These are phyloP conservation scores for Domatiomyces globalis DNA, from an alignment of 2,329 filamentous ascomycete species.

Conservation along the genomic window DNA sequence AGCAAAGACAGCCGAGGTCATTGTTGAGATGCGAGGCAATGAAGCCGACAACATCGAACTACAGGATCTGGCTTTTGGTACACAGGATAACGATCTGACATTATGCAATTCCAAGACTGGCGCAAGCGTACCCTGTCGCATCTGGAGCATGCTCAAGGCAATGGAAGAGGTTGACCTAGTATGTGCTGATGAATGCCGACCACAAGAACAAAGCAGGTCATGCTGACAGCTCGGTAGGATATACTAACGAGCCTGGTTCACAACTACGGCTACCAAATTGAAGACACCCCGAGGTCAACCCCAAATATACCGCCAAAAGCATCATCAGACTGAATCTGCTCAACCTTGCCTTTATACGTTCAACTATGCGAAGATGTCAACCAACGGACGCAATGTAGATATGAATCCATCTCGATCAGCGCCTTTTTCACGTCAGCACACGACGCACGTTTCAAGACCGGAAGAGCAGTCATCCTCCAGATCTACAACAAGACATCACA, in stretches of 20 bases:
- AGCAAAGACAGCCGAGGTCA: conserved; percentile 6
- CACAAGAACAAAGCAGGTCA: neutral
- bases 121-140: neutral
- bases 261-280: neutral
- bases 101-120: neutral
- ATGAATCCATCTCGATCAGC: no score
- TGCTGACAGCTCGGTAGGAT: neutral
- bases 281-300: no score
- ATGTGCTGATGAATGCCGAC: neutral
- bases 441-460: no score
- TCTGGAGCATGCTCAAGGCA: neutral
- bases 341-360: no score
- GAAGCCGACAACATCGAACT: neutral
- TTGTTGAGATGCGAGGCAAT: conserved; percentile 1
- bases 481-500: no score
- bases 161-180: conserved; percentile 1
- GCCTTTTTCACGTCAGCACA: no score
- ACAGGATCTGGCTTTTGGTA: neutral
- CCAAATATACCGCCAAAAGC: no score
- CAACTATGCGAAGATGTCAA: no score
- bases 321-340: no score
- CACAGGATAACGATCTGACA: neutral
- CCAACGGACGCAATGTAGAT: no score
- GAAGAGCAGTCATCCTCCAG: no score
- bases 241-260: neutral